Evolutionary conservation across 345 rosid species (phyloP), one percentile per base, ranked within the genome.

Genomic region (Dipteronia dyeriana): DNA sequence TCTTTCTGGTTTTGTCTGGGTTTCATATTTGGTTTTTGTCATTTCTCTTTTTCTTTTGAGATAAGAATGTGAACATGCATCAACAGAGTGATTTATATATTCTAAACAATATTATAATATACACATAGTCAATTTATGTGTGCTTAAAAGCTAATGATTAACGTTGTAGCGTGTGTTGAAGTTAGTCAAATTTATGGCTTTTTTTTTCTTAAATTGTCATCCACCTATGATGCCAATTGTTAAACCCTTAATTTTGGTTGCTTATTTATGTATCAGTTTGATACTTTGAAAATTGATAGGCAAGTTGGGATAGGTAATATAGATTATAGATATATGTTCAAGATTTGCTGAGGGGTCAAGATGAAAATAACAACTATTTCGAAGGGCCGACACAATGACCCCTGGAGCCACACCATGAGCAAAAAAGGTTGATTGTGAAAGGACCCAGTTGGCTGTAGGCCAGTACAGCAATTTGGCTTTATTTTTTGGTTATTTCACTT

Each of bases 371-470:
- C 43, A 43, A 2, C 26, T 25, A 26, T 62, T 16, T 41, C 2
- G 4, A 22, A 41, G 76, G 68, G 11, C 68, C 25, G 59, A 74
- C 68, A 45, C 62, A 26, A 62, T 45, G 47, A 62, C 43, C 62
- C 11, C 59, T 19, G 26, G 54, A 59, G 66, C 54, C 5, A 68
- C 9, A 22, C 51, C 65, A 5, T n/a, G 4, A 5, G 11, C 9
- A 57, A 34, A 60, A 39, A 11, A 60, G 31, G 39, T 23, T 60
- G 41, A 61, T 73, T 41, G 34, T 25, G 25, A 61, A 39, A 43
- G 25, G 61, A 73, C 64, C 54, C 63, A 31, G 59, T 56, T 43
- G 75, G 64, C 63, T 59, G 63, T 59, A 59, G 29, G 51, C 20
- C 53, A 34, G 13, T 56, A 19, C 74, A 26, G 31, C 45, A 57